Conservation (phyloP, 2,329 filamentous ascomycete genomes). For the Curvularia hawaiiensis region DNA sequence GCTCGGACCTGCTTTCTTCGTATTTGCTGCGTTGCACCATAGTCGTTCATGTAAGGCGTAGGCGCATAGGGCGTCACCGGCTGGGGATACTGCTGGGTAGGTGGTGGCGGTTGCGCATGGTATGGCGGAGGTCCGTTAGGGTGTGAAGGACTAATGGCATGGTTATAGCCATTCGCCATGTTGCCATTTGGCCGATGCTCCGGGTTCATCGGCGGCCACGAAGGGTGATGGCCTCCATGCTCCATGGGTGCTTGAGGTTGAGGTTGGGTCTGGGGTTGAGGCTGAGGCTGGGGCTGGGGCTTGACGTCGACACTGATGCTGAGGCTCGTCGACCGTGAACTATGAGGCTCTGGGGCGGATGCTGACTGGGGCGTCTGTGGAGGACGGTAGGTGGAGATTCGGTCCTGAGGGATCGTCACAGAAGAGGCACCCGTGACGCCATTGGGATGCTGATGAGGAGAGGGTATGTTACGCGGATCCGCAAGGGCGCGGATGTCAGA, state of each 20-base stretch:
- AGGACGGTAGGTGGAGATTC: slow-evolving; percentile 39
- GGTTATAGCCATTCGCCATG: slow-evolving; percentile 41
- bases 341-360: slow-evolving; percentile 27
- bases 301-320: slow-evolving; percentile 36
- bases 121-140: slow-evolving; percentile 39
- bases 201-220: slow-evolving; percentile 40
- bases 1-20: slow-evolving; percentile 47
- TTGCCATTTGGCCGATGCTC: slow-evolving; percentile 43
- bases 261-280: slow-evolving; percentile 30
- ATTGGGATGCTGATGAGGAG: slow-evolving; percentile 44
- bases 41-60: slow-evolving; percentile 39
- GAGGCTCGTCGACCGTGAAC: slow-evolving; percentile 33
- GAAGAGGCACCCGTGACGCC: slow-evolving; percentile 37
- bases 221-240: slow-evolving; percentile 40
- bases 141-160: slow-evolving; percentile 38
- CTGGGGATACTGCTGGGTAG: slow-evolving; percentile 39
- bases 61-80: slow-evolving; percentile 32
- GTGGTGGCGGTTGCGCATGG: slow-evolving; percentile 36
- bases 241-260: slow-evolving; percentile 42
- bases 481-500: slow-evolving; percentile 42
- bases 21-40: slow-evolving; percentile 31
- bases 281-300: slow-evolving; percentile 36
- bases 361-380: slow-evolving; percentile 40
- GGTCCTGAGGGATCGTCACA: slow-evolving; percentile 44
- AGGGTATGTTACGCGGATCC: slow-evolving; percentile 41